phyloP scores from a whole-genome alignment of 371 early-diverging fungal species.

The Dipsacomyces acuminosporus region DNA sequence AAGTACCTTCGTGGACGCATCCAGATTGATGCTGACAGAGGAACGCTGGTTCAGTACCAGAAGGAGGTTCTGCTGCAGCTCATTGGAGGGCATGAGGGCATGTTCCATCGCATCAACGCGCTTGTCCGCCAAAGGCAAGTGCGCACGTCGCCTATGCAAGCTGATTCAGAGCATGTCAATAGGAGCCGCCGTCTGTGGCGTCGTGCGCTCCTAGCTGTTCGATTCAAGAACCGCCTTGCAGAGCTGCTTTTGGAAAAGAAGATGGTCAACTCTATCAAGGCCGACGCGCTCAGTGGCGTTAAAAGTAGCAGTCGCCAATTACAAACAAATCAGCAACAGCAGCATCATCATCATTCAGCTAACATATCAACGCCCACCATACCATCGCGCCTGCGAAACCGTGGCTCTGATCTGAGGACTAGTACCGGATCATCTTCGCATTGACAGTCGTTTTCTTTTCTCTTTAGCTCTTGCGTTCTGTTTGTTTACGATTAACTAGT shows the following conservation, averaged over 20 bases:
- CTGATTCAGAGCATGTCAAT: not conserved
- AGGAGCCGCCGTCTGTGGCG: conserved; percentile 17
- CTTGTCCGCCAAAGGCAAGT: not conserved
- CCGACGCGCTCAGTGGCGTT: conserved; percentile 4
- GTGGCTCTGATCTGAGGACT: not conserved
- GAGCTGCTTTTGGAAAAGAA: conserved; percentile 2
- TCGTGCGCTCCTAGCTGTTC: conserved; percentile 19
- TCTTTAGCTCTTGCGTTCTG: too few relatives aligned
- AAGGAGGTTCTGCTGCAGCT: conserved; percentile 16
- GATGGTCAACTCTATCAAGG: conserved; percentile 15
- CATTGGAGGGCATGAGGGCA: conserved; percentile 20
- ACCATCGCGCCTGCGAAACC: not conserved
- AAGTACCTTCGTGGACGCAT: conserved; percentile 21
- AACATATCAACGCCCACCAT: not conserved
- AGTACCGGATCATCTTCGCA: not conserved
- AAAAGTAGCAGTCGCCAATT: too few relatives aligned
- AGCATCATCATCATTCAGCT: too few relatives aligned
- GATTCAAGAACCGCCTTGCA: conserved; percentile 13
- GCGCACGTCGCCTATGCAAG: not conserved
- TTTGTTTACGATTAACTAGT: too few relatives aligned
- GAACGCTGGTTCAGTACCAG: conserved; percentile 16
- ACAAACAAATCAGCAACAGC: too few relatives aligned
- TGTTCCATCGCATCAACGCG: conserved; percentile 14
- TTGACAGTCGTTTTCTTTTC: not conserved
- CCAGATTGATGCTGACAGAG: conserved; percentile 10